Evolutionary conservation across 257 asterid species (phyloP).

Genomic region (Oldenlandia corymbosa): DNA sequence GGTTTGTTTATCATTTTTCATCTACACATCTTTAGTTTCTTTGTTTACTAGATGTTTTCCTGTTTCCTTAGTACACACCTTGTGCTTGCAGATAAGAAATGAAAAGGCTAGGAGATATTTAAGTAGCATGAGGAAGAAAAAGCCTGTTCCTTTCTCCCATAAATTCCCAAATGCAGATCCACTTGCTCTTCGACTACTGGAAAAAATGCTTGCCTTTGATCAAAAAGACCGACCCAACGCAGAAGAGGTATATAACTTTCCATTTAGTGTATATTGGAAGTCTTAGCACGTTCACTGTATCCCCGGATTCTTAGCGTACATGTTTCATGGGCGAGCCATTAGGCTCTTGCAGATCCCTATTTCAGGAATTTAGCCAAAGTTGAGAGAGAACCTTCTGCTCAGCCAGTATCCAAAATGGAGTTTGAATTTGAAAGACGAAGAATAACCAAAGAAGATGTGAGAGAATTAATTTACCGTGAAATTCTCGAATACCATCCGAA

Average conservation of each 20-base stretch:
- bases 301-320: conserved; percentile 21
- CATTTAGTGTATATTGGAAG: conserved; percentile 2
- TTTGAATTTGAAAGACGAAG: conserved; percentile 96
- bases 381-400: conserved; percentile 97
- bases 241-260: conserved; percentile 55
- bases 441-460: conserved; percentile 83
- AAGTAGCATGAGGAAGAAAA: conserved; percentile 95
- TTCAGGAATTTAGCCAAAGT: conserved; percentile 93
- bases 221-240: conserved; percentile 93
- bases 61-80: conserved; percentile 17
- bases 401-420: conserved; percentile 93
- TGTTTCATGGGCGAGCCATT: conserved; percentile 28
- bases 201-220: conserved; percentile 95
- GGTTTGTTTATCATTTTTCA: conserved; percentile 34
- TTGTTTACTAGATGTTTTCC: conserved; percentile 3
- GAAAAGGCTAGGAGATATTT: conserved; percentile 97
- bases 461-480: conserved; percentile 88
- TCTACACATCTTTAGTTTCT: neutral
- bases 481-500: conserved; percentile 94
- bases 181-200: conserved; percentile 75
- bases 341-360: conserved; percentile 99
- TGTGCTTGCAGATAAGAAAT: conserved; percentile 68
- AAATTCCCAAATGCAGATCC: conserved; percentile 91
- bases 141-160: conserved; percentile 63
- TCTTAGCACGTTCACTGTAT: neutral